Percentiles rank a stretch among this genome's conserved stretches.
Evolutionary conservation across 768 basidiomycete genomes (phyloP).

Genomic region (Atractiella rhizophila): DNA sequence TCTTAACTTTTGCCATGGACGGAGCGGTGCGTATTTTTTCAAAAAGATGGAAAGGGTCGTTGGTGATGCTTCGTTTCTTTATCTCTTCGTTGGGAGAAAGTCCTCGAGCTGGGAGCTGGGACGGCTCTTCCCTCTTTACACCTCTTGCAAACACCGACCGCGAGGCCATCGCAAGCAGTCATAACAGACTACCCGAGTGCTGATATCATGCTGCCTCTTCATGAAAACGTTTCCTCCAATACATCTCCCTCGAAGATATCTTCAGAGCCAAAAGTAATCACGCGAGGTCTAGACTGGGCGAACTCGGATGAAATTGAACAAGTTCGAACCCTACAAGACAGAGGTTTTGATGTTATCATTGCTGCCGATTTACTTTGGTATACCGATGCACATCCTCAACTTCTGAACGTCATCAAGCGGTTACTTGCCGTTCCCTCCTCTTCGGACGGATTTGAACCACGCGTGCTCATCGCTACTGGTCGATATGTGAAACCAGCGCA

Average conservation of each 20-base stretch:
- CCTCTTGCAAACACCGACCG: neutral
- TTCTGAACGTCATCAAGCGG: neutral
- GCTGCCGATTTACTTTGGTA: constrained; percentile 6
- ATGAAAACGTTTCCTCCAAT: neutral
- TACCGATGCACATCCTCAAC: constrained; percentile 3
- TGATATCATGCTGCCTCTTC: constrained; percentile 4
- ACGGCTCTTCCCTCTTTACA: constrained; percentile 1
- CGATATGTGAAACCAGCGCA: constrained; percentile 1
- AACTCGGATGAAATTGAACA: neutral
- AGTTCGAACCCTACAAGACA: neutral
- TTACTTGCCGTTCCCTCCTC: neutral
- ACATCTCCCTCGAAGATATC: neutral
- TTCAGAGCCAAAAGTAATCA: no score
- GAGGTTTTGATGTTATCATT: neutral
- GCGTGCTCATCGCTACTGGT: constrained; percentile 1
- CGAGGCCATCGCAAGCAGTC: neutral
- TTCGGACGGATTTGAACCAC: neutral
- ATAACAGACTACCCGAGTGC: constrained; percentile 3
- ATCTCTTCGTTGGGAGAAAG: neutral
- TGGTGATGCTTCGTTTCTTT: neutral
- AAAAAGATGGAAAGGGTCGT: neutral
- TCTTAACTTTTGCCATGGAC: neutral
- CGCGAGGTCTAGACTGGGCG: constrained; percentile 1
- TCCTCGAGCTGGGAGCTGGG: constrained; percentile 4
- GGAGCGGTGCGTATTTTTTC: neutral